These are phyloP conservation scores for Cladosporium sp. DNA, from an alignment of 2,329 filamentous ascomycete species.

Conservation along the genomic window DNA sequence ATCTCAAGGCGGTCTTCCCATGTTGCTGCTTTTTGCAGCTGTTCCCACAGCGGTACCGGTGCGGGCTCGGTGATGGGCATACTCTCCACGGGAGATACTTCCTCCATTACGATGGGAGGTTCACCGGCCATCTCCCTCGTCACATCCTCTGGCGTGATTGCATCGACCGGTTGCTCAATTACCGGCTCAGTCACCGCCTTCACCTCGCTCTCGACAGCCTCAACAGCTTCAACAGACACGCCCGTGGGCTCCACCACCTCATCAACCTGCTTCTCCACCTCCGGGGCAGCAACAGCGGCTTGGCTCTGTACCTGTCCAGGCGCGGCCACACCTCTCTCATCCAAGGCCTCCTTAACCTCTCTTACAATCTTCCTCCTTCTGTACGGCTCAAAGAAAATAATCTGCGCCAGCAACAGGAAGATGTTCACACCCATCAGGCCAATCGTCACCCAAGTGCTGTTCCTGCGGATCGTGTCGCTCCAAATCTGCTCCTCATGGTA, in stretches of 20 bases:
- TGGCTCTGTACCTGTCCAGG: not conserved
- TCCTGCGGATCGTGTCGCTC: constrained; percentile 93
- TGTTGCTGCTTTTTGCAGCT: constrained; percentile 2
- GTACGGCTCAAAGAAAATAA: constrained; percentile 87
- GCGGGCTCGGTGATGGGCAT: not conserved
- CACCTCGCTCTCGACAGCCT: not conserved
- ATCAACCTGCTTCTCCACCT: constrained; percentile 21
- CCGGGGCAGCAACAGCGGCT: constrained; percentile 1
- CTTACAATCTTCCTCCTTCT: constrained; percentile 71
- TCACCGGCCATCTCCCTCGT: not conserved
- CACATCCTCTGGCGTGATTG: not conserved
- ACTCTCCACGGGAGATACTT: no score
- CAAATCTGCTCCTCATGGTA: constrained; percentile 99
- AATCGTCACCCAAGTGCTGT: constrained; percentile 98
- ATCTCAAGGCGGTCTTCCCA: constrained; percentile 8
- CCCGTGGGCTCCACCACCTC: constrained; percentile 18
- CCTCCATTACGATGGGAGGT: not conserved
- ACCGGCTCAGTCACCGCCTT: not conserved
- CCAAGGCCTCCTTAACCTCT: constrained; percentile 64
- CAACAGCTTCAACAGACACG: constrained; percentile 15
- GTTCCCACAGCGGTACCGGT: not conserved
- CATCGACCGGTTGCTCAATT: not conserved
- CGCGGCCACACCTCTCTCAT: constrained; percentile 55
- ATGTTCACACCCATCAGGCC: constrained; percentile 97
- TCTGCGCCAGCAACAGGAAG: constrained; percentile 66